Evolutionary conservation across 768 basidiomycete species (phyloP).

Genomic region (Mrakia frigida): DNA sequence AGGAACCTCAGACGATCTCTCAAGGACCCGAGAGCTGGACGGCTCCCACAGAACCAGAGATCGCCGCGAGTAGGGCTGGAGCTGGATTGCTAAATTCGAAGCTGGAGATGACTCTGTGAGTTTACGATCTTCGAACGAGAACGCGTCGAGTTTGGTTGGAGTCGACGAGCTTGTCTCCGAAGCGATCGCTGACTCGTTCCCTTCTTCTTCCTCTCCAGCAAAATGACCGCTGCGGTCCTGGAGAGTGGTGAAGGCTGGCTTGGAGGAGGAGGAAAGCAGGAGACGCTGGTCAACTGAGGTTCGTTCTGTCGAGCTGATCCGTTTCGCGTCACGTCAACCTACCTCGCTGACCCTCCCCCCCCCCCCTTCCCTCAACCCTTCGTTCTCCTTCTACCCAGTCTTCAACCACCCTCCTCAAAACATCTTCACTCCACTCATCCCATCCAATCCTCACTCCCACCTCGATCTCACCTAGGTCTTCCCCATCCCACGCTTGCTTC

Average conservation of each 20-base stretch:
- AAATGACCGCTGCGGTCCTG: conserved; percentile 18
- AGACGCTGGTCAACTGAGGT: conserved; percentile 5
- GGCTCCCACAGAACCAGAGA: neutral
- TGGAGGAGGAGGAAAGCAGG: conserved; percentile 13
- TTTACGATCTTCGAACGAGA: neutral
- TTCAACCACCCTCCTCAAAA: no score
- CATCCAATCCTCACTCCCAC: no score
- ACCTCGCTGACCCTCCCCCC: no score
- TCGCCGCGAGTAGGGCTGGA: conserved; percentile 14
- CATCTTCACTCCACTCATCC: no score
- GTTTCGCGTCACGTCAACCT: neutral
- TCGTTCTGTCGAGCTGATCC: neutral
- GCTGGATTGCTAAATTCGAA: conserved; percentile 19
- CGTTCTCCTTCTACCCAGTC: no score
- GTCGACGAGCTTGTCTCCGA: neutral
- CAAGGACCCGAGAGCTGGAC: conserved; percentile 38
- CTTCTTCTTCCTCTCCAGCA: neutral
- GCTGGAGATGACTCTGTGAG: conserved; percentile 27
- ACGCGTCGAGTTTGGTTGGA: neutral
- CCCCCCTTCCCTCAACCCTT: no score
- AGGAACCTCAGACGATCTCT: conserved; percentile 64
- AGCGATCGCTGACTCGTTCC: neutral
- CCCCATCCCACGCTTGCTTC: no score
- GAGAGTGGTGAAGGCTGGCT: conserved; percentile 29
- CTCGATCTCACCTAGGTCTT: no score